Percentiles rank a stretch among this genome's conserved stretches.
Conservation (phyloP, 805 yeast genomes). For the Kuraishia ogatae region DNA sequence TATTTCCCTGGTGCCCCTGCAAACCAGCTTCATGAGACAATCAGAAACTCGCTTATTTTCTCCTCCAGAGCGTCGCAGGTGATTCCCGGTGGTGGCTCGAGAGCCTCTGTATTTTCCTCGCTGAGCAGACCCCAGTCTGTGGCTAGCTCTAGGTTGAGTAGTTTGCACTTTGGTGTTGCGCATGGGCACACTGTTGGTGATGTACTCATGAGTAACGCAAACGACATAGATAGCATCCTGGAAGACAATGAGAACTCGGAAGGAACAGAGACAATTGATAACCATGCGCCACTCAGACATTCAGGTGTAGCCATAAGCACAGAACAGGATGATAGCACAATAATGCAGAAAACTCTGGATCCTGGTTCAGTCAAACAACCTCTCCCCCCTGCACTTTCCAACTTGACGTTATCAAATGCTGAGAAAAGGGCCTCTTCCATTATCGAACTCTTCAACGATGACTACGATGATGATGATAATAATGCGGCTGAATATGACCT, state of each 20-base stretch:
- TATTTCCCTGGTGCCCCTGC: conserved; percentile 83
- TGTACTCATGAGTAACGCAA: conserved; percentile 44
- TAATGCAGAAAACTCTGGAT: background rate
- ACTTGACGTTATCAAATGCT: conserved; percentile 33
- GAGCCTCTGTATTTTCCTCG: conserved; percentile 5
- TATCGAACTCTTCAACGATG: conserved; percentile 35
- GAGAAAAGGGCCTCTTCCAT: conserved; percentile 26
- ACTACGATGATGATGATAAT: conserved; percentile 28
- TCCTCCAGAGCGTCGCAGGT: conserved; percentile 51
- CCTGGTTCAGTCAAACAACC: background rate
- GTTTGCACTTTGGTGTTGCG: background rate
- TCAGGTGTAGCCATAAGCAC: background rate
- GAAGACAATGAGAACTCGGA: conserved; percentile 1
- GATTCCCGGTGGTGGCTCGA: conserved; percentile 11
- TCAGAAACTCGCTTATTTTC: conserved; percentile 75
- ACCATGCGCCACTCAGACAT: background rate
- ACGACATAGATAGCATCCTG: conserved; percentile 39
- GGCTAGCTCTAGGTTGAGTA: conserved; percentile 15
- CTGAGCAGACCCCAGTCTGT: conserved; percentile 14
- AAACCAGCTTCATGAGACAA: conserved; percentile 65
- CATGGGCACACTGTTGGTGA: conserved; percentile 45
- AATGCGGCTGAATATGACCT: conserved; percentile 28
- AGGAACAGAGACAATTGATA: background rate
- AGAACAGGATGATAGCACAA: background rate
- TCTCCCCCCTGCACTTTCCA: conserved; percentile 30